Conservation (phyloP, 2,329 filamentous ascomycete species). For the Escovopsis sp. region DNA sequence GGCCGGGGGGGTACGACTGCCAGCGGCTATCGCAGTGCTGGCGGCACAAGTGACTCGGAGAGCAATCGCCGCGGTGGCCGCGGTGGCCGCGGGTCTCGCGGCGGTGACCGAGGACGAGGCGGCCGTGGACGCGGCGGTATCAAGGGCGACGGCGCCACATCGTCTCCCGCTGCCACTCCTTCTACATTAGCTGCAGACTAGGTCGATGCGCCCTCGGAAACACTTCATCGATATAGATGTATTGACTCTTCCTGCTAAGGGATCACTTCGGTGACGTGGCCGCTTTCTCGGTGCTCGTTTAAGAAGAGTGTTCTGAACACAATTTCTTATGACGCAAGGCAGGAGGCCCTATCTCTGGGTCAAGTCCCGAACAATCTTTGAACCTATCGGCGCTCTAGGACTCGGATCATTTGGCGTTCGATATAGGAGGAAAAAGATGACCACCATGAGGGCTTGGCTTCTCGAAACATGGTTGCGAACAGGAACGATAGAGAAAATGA, state of each 20-base stretch:
- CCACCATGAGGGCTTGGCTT: neutral
- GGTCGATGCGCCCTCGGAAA: constrained; percentile 1
- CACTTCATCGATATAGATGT: neutral
- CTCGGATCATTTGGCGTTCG: too few relatives aligned
- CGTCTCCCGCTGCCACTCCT: constrained; percentile 37
- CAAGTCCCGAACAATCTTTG: constrained; percentile 4
- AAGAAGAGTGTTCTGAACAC: constrained; percentile 3
- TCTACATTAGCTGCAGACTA: constrained; percentile 31
- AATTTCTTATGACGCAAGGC: constrained; percentile 10
- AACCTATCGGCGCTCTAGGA: neutral
- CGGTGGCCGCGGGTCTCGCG: constrained; percentile 42
- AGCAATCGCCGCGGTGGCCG: constrained; percentile 41
- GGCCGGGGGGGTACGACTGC: constrained; percentile 43
- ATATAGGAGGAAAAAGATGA: neutral
- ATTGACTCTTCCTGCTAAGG: too few relatives aligned
- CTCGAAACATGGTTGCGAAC: too few relatives aligned
- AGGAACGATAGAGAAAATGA: too few relatives aligned
- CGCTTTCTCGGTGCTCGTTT: constrained; percentile 5
- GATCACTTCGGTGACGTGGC: neutral
- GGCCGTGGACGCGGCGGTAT: constrained; percentile 40
- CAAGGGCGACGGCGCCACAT: constrained; percentile 43
- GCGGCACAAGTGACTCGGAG: constrained; percentile 56
- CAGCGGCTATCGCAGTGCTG: constrained; percentile 74
- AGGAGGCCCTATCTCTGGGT: constrained; percentile 6
- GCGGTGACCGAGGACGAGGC: constrained; percentile 42